phyloP scores from a whole-genome alignment of 1,284 basidiomycete species.

The Ganoderma sinense region DNA sequence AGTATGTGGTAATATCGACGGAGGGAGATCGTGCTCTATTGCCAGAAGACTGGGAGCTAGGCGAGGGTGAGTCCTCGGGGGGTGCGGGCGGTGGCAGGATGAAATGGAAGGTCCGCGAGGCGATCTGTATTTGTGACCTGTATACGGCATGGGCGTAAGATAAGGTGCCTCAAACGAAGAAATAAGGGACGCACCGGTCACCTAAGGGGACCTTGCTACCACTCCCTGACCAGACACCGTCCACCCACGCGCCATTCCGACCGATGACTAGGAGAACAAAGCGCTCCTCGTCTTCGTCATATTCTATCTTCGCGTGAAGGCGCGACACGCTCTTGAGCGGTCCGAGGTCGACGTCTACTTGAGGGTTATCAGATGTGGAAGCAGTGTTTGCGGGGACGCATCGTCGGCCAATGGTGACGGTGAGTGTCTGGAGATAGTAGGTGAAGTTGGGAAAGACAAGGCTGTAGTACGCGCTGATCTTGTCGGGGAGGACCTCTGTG shows the following conservation, averaged over 20 bases:
- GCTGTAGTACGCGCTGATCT: slow-evolving; percentile 93
- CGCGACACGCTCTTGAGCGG: slow-evolving; percentile 97
- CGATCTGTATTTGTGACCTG: slow-evolving; percentile 98
- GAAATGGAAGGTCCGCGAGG: slow-evolving; percentile 97
- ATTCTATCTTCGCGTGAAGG: slow-evolving; percentile 95
- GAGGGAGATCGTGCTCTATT: slow-evolving; percentile 66
- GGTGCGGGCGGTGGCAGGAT: slow-evolving; percentile 83
- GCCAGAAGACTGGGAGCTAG: slow-evolving; percentile 69
- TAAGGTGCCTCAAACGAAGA: slow-evolving; percentile 3
- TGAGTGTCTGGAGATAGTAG: slow-evolving; percentile 66
- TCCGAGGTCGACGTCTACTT: slow-evolving; percentile 96
- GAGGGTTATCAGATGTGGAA: slow-evolving; percentile 51
- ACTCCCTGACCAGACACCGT: slow-evolving; percentile 92
- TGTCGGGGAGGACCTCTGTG: slow-evolving; percentile 54
- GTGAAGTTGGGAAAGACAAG: slow-evolving; percentile 93
- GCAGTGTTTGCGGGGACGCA: slow-evolving; percentile 46
- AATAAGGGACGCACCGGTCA: slow-evolving; percentile 68
- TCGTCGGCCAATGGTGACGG: slow-evolving; percentile 65
- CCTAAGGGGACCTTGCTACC: slow-evolving; percentile 85
- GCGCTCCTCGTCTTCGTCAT: slow-evolving; percentile 85
- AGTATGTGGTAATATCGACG: slow-evolving; percentile 81
- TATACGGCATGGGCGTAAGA: slow-evolving; percentile 20
- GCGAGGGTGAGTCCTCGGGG: slow-evolving; percentile 79
- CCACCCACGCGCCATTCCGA: slow-evolving; percentile 97
- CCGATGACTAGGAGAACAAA: slow-evolving; percentile 94